Conservation (phyloP, 257 asterid species). For the Jacaranda copaia region DNA sequence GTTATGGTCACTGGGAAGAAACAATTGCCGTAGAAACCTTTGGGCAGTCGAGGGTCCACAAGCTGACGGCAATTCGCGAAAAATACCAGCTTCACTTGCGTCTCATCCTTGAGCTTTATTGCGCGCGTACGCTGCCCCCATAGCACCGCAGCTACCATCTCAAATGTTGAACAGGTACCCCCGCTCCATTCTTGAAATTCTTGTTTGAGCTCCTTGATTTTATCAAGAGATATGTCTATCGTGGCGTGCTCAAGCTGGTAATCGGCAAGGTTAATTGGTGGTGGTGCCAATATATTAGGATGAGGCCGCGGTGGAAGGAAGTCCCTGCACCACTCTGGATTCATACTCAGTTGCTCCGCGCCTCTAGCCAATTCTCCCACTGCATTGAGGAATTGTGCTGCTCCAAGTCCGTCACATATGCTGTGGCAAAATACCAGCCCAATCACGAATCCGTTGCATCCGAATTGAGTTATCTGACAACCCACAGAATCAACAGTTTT, state of each 20-base stretch:
- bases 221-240: slow-evolving; percentile 43
- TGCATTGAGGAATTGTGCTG: slow-evolving; percentile 68
- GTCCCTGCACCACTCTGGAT: slow-evolving; percentile 56
- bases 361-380: slow-evolving; percentile 63
- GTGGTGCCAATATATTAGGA: slow-evolving; percentile 9
- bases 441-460: slow-evolving; percentile 54
- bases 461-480: slow-evolving; percentile 52
- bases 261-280: slow-evolving; percentile 38
- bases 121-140: slow-evolving; percentile 56
- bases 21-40: slow-evolving; percentile 64
- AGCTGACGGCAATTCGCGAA: slow-evolving; percentile 59
- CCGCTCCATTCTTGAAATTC: slow-evolving; percentile 36
- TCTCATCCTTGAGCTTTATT: slow-evolving; percentile 29
- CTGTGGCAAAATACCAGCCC: slow-evolving; percentile 62
- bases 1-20: slow-evolving; percentile 55
- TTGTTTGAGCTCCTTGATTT: slow-evolving; percentile 47
- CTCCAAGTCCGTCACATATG: slow-evolving; percentile 63
- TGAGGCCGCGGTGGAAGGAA: slow-evolving; percentile 37
- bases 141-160: slow-evolving; percentile 50
- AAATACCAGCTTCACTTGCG: slow-evolving; percentile 48
- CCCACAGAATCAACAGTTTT: too few species aligned
- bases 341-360: slow-evolving; percentile 36
- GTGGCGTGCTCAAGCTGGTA: slow-evolving; percentile 49
- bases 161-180: slow-evolving; percentile 51
- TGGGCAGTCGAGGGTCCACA: slow-evolving; percentile 41